Evolutionary conservation across 2,329 filamentous ascomycete species (phyloP).

Genomic region (Cytospora piceae): DNA sequence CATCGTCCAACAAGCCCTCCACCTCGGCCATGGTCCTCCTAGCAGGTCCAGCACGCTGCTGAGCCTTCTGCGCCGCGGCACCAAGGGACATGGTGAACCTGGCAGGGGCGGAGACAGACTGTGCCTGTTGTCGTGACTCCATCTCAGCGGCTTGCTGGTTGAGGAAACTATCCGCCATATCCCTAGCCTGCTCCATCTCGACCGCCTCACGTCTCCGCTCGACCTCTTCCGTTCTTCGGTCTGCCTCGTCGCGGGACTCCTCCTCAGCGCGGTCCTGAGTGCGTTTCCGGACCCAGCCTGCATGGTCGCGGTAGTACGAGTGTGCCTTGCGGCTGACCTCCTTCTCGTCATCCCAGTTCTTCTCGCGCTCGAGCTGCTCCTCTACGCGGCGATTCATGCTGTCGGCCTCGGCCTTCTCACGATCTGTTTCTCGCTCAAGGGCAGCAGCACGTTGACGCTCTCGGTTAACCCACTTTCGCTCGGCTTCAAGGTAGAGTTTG

Average conservation of each 20-base stretch:
- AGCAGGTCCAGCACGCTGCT: constrained; percentile 58
- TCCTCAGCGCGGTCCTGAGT: constrained; percentile 74
- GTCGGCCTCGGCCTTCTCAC: constrained; percentile 75
- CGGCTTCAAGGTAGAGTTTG: constrained; percentile 80
- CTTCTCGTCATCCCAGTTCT: constrained; percentile 88
- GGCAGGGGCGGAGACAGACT: constrained; percentile 60
- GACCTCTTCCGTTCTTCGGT: constrained; percentile 76
- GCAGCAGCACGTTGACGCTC: constrained; percentile 84
- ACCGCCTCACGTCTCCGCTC: constrained; percentile 72
- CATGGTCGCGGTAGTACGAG: constrained; percentile 86
- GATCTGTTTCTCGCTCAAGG: constrained; percentile 79
- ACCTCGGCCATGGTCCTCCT: constrained; percentile 90
- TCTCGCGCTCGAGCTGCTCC: constrained; percentile 65
- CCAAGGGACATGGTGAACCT: constrained; percentile 93
- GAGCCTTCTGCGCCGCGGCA: constrained; percentile 76
- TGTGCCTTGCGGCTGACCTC: constrained; percentile 74
- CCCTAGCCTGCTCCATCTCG: constrained; percentile 76
- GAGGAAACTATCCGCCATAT: constrained; percentile 89
- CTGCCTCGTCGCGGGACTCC: constrained; percentile 75
- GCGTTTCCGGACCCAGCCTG: constrained; percentile 82
- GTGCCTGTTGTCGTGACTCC: constrained; percentile 50
- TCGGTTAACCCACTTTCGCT: constrained; percentile 87
- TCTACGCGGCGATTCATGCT: constrained; percentile 68
- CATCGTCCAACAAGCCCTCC: constrained; percentile 91
- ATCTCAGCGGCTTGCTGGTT: constrained; percentile 82